These are phyloP conservation scores for Colletotrichum tamarilloi DNA, from an alignment of 2,329 filamentous ascomycete genomes.

Conservation along the genomic window DNA sequence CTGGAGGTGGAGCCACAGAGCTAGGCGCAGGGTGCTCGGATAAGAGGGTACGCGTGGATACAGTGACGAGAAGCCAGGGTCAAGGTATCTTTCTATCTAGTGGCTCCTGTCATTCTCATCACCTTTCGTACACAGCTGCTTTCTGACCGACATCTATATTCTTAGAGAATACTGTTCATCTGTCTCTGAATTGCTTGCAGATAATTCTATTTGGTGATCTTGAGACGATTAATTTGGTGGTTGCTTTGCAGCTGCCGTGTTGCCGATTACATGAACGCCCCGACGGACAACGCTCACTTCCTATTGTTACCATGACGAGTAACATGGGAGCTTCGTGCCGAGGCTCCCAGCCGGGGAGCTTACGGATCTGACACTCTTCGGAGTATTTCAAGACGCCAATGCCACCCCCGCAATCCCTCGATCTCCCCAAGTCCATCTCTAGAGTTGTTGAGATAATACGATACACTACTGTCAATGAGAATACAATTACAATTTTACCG, in stretches of 20 bases:
- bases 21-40: neutral
- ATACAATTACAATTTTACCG: no score
- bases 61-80: no score
- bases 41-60: neutral
- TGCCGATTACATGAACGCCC: neutral
- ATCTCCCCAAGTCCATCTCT: neutral
- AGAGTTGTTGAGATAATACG: no score
- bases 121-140: neutral
- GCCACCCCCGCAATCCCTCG: neutral
- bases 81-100: neutral
- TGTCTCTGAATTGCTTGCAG: neutral
- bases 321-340: constrained; percentile 7
- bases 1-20: constrained; percentile 1
- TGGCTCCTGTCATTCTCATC: neutral
- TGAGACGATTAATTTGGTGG: neutral
- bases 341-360: constrained; percentile 2
- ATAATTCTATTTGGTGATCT: neutral
- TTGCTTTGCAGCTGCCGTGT: neutral
- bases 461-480: neutral
- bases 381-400: neutral
- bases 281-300: neutral
- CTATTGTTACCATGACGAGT: neutral
- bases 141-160: neutral
- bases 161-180: neutral
- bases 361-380: neutral